These are phyloP conservation scores for Raphanus raphanistrum DNA, from an alignment of 345 rosid species.

Conservation along the genomic window DNA sequence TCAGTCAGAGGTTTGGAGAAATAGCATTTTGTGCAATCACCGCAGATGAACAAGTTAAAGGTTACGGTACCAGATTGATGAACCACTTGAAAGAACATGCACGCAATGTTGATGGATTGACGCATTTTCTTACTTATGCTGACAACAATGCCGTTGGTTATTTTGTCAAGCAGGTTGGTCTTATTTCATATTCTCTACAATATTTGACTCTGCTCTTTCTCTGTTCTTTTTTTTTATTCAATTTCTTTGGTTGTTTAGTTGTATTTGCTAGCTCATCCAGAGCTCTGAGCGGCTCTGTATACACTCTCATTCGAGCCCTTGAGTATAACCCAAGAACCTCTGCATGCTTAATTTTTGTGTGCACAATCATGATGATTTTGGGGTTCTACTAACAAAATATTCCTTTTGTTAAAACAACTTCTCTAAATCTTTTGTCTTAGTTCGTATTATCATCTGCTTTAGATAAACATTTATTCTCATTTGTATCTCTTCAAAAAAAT, in stretches of 20 bases:
- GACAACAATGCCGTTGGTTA: slow-evolving; percentile 99
- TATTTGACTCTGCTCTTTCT: background rate
- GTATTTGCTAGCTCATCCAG: background rate
- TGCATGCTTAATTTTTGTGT: background rate
- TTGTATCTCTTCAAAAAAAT: background rate
- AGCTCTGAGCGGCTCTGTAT: background rate
- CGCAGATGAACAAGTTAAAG: slow-evolving; percentile 99
- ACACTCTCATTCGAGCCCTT: no score
- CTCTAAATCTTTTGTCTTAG: background rate
- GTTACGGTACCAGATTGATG: slow-evolving; percentile 99
- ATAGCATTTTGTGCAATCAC: slow-evolving; percentile 99
- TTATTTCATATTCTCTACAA: slow-evolving; percentile 10
- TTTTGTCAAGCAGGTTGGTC: slow-evolving; percentile 85
- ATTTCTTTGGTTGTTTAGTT: background rate
- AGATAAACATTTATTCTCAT: background rate
- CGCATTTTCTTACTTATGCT: slow-evolving; percentile 96
- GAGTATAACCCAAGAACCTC: no score
- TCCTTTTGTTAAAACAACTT: background rate
- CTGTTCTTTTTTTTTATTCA: background rate
- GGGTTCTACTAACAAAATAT: background rate
- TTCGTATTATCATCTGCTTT: background rate
- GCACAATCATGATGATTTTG: background rate
- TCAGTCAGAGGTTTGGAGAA: slow-evolving; percentile 97
- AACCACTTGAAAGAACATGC: slow-evolving; percentile 98
- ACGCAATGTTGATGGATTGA: slow-evolving; percentile 92